Conservation (phyloP, 805 yeast species). For the Zygosaccharomyces siamensis region DNA sequence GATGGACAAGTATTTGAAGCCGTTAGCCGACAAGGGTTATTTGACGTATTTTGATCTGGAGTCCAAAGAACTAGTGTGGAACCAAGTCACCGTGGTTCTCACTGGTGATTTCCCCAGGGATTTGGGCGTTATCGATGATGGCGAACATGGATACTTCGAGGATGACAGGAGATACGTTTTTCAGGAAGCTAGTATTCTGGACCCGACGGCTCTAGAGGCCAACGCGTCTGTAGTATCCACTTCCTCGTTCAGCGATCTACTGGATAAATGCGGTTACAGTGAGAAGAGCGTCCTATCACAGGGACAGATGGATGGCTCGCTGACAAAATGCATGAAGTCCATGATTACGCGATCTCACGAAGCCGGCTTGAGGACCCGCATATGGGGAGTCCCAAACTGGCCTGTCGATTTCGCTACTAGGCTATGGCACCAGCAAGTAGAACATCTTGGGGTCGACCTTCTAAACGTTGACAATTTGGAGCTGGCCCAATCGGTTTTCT, state of each 20-base stretch:
- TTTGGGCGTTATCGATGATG: constrained; percentile 11
- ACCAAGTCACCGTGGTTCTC: constrained; percentile 58
- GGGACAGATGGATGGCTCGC: constrained; percentile 13
- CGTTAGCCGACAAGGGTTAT: constrained; percentile 46
- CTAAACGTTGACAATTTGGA: constrained; percentile 58
- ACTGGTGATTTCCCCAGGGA: constrained; percentile 59
- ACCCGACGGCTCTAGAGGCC: constrained; percentile 14
- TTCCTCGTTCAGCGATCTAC: constrained; percentile 36
- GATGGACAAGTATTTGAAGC: constrained; percentile 39
- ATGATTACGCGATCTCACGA: constrained; percentile 44
- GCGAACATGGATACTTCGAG: constrained; percentile 17
- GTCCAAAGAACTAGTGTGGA: constrained; percentile 36
- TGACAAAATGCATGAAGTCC: constrained; percentile 18
- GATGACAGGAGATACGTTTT: constrained; percentile 35
- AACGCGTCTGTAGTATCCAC: constrained; percentile 37
- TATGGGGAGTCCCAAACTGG: constrained; percentile 74
- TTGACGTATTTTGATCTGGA: constrained; percentile 45
- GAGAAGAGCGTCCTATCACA: constrained; percentile 6
- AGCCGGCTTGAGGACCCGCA: constrained; percentile 49
- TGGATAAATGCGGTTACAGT: constrained; percentile 17
- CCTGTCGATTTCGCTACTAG: constrained; percentile 43
- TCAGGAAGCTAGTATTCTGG: constrained; percentile 40
- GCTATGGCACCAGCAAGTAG: constrained; percentile 47
- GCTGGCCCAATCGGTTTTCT: constrained; percentile 33
- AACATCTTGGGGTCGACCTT: constrained; percentile 47